phyloP scores from a whole-genome alignment of 129 eudicot genomes.

The Daucus carota region DH1_v3.0 NC_030387.2:35162501-35163000 shows the following conservation, averaged over 20 bases:
- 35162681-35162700: background rate
- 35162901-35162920: constrained; percentile 97
- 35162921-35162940: constrained; percentile 98
- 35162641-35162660: background rate
- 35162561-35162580: background rate
- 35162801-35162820: background rate
- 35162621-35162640: background rate
- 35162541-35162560: background rate
- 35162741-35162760: background rate
- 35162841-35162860: background rate
- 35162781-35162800: background rate
- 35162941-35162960: constrained; percentile 91
- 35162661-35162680: background rate
- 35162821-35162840: constrained; percentile 8
- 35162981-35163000: constrained; percentile 88
- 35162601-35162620: background rate
- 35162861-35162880: constrained; percentile 5
- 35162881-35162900: constrained; percentile 73
- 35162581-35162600: background rate
- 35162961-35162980: constrained; percentile 66
- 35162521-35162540: background rate
- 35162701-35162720: background rate
- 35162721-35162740: background rate
- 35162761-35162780: constrained; percentile 1
- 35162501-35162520: background rate